Conservation (phyloP, 2,329 filamentous ascomycete genomes). For the Polytolypa hystricis region DNA sequence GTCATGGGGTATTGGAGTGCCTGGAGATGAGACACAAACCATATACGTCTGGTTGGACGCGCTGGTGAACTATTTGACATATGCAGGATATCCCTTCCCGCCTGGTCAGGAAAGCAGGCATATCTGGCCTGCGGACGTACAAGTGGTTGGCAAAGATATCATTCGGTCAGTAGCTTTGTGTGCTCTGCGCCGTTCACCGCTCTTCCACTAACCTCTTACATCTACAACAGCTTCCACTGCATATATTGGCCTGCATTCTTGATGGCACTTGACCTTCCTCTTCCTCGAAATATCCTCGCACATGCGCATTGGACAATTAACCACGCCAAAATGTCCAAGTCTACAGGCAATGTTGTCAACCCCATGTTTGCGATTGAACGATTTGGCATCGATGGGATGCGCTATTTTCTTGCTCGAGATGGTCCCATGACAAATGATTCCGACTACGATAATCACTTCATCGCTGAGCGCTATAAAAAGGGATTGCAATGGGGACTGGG, state of each 20-base stretch:
- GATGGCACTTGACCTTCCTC: conserved; percentile 70
- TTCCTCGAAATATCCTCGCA: conserved; percentile 69
- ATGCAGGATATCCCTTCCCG: conserved; percentile 67
- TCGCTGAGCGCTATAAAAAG: conserved; percentile 69
- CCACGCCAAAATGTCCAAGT: conserved; percentile 92
- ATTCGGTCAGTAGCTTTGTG: conserved; percentile 42
- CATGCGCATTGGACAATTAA: conserved; percentile 96
- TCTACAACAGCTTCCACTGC: conserved; percentile 59
- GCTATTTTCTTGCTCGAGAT: conserved; percentile 76
- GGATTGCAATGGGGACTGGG: conserved; percentile 66
- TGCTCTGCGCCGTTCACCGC: background rate
- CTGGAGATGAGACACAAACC: conserved; percentile 72
- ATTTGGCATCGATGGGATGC: conserved; percentile 77
- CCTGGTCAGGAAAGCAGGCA: conserved; percentile 50
- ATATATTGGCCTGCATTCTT: conserved; percentile 97
- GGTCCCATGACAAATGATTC: conserved; percentile 68
- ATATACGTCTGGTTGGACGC: conserved; percentile 99
- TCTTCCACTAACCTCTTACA: too few species aligned
- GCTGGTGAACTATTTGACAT: conserved; percentile 85
- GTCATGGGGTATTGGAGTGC: conserved; percentile 81
- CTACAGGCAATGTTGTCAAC: conserved; percentile 86
- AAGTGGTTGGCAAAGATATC: conserved; percentile 95
- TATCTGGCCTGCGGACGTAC: conserved; percentile 83
- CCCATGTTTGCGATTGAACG: conserved; percentile 83
- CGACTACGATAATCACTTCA: conserved; percentile 69